A percentile compares a stretch with the other conserved stretches of the same genome.
Conservation (phyloP, 192 early-diverging fungal genomes). For the Rhizophagus sp. region DNA sequence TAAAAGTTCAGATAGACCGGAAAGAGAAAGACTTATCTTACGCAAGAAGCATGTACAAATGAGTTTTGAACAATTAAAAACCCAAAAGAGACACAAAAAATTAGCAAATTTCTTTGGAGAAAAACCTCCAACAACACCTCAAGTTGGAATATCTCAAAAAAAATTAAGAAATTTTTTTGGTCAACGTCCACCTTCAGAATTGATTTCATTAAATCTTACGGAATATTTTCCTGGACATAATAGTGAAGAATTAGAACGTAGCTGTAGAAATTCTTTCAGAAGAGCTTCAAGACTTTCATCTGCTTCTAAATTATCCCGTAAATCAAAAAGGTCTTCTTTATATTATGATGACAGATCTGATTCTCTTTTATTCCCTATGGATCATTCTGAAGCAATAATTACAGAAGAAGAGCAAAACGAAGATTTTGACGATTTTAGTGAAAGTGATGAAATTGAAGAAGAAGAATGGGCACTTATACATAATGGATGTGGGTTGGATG, state of each 20-base stretch:
- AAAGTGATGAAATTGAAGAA: conserved; percentile 4
- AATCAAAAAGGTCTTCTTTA: conserved; percentile 19
- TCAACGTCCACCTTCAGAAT: conserved; percentile 91
- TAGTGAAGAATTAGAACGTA: conserved; percentile 34
- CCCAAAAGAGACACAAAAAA: conserved; percentile 47
- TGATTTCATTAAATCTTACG: conserved; percentile 87
- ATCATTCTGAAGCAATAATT: not conserved
- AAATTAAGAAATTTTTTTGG: conserved; percentile 83
- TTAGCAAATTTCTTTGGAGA: conserved; percentile 27
- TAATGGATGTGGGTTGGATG: not conserved
- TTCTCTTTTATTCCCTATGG: not conserved
- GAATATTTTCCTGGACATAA: conserved; percentile 83
- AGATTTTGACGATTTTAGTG: not conserved
- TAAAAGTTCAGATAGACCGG: conserved; percentile 61
- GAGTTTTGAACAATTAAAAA: conserved; percentile 52
- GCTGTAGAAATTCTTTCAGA: conserved; percentile 32
- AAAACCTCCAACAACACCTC: conserved; percentile 9
- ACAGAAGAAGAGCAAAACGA: conserved; percentile 23
- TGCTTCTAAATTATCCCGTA: conserved; percentile 28
- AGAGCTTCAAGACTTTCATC: conserved; percentile 37
- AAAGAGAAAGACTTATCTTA: conserved; percentile 71
- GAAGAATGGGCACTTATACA: conserved; percentile 29
- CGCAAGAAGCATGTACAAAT: conserved; percentile 68
- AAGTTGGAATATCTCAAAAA: conserved; percentile 34
- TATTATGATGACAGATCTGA: conserved; percentile 1